A percentile compares a stretch with the other conserved stretches of the same genome.
These are phyloP conservation scores for Populus pruinosa DNA, from an alignment of 345 rosid genomes.

Conservation along the genomic window DNA sequence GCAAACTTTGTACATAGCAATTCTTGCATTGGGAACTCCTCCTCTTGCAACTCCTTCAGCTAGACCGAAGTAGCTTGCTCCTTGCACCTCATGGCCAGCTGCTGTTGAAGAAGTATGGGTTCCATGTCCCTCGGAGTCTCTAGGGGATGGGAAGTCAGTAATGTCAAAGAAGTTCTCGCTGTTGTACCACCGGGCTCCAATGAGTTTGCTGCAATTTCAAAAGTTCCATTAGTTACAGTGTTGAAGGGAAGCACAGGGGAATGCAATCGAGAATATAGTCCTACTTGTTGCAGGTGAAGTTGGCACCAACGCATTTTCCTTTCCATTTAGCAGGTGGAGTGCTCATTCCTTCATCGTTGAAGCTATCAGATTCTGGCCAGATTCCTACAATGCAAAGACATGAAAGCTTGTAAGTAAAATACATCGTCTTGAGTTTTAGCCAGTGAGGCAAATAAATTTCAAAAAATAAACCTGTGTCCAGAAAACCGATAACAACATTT, in stretches of 20 bases:
- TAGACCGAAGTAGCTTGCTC: conserved; percentile 24
- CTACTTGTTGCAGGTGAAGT: conserved; percentile 37
- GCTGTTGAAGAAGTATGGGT: conserved; percentile 36
- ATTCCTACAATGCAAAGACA: conserved; percentile 11
- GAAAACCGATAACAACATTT: conserved; percentile 24
- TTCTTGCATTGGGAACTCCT: conserved; percentile 31
- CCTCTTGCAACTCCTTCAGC: conserved; percentile 36
- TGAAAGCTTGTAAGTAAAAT: neutral
- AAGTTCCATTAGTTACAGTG: neutral
- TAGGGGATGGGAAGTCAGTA: conserved; percentile 16
- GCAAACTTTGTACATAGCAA: conserved; percentile 41
- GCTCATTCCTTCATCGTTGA: conserved; percentile 18
- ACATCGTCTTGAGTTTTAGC: neutral
- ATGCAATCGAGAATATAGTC: neutral
- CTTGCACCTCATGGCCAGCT: conserved; percentile 22
- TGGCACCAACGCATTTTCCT: conserved; percentile 25
- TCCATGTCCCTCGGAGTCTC: conserved; percentile 35
- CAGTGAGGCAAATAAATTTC: neutral
- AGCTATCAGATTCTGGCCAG: conserved; percentile 32
- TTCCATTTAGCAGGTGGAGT: conserved; percentile 31
- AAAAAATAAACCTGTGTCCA: conserved; percentile 22
- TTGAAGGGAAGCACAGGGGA: neutral
- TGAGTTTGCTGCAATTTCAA: conserved; percentile 22
- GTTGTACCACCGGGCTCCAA: conserved; percentile 28
- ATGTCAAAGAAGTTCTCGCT: neutral